Base-by-base conservation (phyloP, 148 eudicot genomes). In the Vaccinium myrtillus region DNA sequence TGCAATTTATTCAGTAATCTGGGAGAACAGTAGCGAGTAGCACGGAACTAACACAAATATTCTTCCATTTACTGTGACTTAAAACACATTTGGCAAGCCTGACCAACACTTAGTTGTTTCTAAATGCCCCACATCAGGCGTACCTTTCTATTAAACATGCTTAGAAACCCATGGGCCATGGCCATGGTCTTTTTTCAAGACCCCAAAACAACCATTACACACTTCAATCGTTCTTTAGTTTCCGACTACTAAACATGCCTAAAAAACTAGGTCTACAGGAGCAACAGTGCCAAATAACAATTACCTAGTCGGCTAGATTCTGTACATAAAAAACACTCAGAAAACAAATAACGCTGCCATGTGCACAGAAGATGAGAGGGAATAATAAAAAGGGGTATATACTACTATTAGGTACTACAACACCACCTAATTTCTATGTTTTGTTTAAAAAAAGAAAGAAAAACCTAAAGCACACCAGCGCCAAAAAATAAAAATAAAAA, bases 261-360 rank as follows among this genome's bases (percentile, higher is more conserved):
- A 16, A 73, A 15, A 73, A 71, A 12, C 1, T 71, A 27, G 43
- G 49, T 30, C 46, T 73, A 36, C 49, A 18, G 49, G 77, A 36
- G 76, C 1, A n/a, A 74, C 77, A 74, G 5, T 43, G 23, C 53
- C 53, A 75, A 75, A 36, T 75, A 75, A 15, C 25, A 19, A 36
- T 9, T 75, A 75, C 56, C 58, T 77, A 77, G 36, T 43, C 1
- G n/a, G 77, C 8, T 36, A 15, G 77, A 39, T 2, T 36, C 78
- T 70, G 11, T 74, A 19, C 14, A 74, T 16, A 23, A 75, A 19
- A 9, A 14, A 75, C 78, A 36, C 14, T 43, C n/a, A 16, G 78
- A 75, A 75, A 18, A 75, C n/a, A 74, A 63, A 74, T 12, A 75
- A 46, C 46, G n/a, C 78, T 8, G 21, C 51, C 78, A 75, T 75